Percentiles rank a stretch among this genome's conserved stretches.
Evolutionary conservation across 495 filamentous ascomycete species (phyloP).

Genomic region (Podospora tetraspora): DNA sequence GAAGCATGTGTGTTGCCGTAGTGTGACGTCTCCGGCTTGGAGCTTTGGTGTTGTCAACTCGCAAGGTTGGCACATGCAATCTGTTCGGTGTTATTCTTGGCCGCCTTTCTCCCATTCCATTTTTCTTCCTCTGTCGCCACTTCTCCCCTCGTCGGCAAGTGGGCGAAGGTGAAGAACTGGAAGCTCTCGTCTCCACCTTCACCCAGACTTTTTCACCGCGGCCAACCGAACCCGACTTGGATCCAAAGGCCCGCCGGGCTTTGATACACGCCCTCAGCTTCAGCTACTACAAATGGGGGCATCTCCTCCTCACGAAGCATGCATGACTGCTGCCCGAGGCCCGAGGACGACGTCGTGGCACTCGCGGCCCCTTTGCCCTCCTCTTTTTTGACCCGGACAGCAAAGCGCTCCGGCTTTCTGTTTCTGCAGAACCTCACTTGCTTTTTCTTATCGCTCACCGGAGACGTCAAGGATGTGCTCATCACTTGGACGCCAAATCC

Average conservation of each 20-base stretch:
- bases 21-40: neutral
- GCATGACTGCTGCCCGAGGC: neutral
- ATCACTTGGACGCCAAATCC: no score
- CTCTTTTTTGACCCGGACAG: neutral
- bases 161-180: neutral
- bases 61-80: neutral
- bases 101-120: neutral
- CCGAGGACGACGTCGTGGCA: neutral
- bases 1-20: neutral
- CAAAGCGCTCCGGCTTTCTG: no score
- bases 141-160: neutral
- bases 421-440: no score
- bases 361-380: no score
- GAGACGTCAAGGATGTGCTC: no score
- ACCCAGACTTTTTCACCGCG: neutral
- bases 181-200: neutral
- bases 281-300: neutral
- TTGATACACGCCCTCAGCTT: neutral
- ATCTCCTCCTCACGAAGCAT: neutral
- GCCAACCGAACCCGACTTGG: neutral
- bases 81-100: neutral
- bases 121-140: neutral
- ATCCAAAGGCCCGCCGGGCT: no score
- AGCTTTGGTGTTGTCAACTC: neutral
- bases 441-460: no score